Percentiles rank a stretch among this genome's conserved stretches.
phyloP scores from a whole-genome alignment of 2,329 filamentous ascomycete genomes.

The Botrytis elliptica region DNA sequence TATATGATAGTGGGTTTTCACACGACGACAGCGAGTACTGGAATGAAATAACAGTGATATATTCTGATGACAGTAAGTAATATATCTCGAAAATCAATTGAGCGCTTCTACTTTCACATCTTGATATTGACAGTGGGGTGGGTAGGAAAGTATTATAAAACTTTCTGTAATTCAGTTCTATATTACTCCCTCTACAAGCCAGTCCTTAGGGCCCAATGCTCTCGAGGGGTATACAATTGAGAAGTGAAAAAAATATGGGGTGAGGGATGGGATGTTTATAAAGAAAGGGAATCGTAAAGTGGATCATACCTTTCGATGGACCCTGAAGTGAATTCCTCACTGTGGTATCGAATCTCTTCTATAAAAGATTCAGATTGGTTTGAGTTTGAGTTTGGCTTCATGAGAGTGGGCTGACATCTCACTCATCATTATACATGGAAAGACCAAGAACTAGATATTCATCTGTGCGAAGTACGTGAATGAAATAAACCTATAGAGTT shows the following conservation, averaged over 20 bases:
- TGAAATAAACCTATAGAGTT: no score
- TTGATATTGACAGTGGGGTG: no score
- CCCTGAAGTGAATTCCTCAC: accelerated
- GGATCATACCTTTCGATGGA: background rate
- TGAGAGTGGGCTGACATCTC: background rate
- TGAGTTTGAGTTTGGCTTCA: background rate
- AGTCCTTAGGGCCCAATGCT: background rate
- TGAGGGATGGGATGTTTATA: background rate
- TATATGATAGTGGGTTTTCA: accelerated
- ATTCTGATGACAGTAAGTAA: background rate
- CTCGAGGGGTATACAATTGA: background rate
- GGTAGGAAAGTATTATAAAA: accelerated
- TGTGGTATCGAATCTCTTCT: background rate
- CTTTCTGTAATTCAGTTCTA: accelerated
- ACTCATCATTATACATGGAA: background rate
- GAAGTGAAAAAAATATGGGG: background rate
- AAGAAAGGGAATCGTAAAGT: background rate
- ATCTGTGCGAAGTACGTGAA: no score
- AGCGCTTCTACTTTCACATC: no score
- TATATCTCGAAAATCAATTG: background rate
- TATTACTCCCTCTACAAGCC: background rate
- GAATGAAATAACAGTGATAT: accelerated
- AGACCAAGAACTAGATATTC: background rate
- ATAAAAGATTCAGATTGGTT: background rate
- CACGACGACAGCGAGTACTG: background rate